Conservation (phyloP, 345 rosid species). For the Rhizophora mangle region DNA sequence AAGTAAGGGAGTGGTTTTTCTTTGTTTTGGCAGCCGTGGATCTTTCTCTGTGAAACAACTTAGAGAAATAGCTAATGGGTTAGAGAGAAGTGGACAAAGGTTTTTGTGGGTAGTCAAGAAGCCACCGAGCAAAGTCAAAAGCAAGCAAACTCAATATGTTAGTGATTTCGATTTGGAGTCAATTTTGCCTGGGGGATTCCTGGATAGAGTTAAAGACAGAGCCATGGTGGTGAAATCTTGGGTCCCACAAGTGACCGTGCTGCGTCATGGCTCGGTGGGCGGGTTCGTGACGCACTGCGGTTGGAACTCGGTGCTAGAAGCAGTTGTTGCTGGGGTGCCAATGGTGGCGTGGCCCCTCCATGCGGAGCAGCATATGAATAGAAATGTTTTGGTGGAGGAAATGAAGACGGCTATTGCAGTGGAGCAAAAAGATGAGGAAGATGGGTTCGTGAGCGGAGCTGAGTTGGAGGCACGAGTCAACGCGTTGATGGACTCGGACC, state of each 20-base stretch:
- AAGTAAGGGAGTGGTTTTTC: conserved; percentile 12
- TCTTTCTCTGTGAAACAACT: conserved; percentile 10
- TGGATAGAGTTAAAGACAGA: conserved; percentile 26
- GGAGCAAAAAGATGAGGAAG: conserved; percentile 10
- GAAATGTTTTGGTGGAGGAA: conserved; percentile 27
- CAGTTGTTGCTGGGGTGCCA: conserved; percentile 30
- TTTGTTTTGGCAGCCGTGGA: conserved; percentile 23
- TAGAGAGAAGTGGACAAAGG: conserved; percentile 15
- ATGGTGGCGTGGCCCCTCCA: conserved; percentile 37
- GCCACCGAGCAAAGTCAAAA: background rate
- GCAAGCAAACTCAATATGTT: background rate
- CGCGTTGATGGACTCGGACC: conserved; percentile 17
- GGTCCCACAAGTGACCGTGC: conserved; percentile 26
- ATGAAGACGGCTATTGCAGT: conserved; percentile 26
- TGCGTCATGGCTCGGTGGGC: conserved; percentile 24
- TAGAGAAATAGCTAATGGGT: conserved; percentile 15
- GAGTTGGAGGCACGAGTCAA: conserved; percentile 20
- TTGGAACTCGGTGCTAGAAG: conserved; percentile 38
- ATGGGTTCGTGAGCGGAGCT: conserved; percentile 18
- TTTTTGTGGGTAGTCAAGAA: conserved; percentile 19
- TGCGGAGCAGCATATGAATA: conserved; percentile 31
- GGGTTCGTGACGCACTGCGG: conserved; percentile 34
- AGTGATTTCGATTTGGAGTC: conserved; percentile 10
- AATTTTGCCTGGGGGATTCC: conserved; percentile 27
- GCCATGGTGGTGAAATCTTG: conserved; percentile 30